Evolutionary conservation across 768 basidiomycete genomes (phyloP).

Genomic region (Sarcomyxa edulis): DNA sequence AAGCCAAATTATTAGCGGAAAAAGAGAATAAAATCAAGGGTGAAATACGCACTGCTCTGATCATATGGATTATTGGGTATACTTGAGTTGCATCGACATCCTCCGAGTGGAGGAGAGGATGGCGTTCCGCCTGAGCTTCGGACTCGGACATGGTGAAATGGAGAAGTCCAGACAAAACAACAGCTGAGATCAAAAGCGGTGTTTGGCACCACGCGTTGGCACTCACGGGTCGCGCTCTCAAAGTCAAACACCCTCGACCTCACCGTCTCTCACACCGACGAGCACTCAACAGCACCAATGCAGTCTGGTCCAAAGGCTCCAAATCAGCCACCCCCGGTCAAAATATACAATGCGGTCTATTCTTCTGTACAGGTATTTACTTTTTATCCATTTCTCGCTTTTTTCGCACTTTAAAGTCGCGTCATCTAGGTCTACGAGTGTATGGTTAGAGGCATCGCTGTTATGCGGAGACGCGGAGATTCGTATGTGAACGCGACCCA

Average conservation of each 20-base stretch:
- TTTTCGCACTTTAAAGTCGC: conserved; percentile 28
- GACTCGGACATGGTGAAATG: too few species aligned
- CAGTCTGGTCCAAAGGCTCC: conserved; percentile 39
- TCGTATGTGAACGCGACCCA: conserved; percentile 98
- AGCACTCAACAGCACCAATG: conserved; percentile 28
- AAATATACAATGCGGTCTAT: conserved; percentile 92
- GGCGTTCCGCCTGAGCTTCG: conserved; percentile 35
- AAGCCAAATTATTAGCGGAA: not conserved
- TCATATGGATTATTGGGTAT: conserved; percentile 79
- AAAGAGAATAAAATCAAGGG: conserved; percentile 3
- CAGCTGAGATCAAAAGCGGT: too few species aligned
- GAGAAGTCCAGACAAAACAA: too few species aligned
- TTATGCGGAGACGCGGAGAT: conserved; percentile 94
- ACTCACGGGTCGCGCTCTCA: conserved; percentile 15
- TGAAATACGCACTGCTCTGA: conserved; percentile 47
- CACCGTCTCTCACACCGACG: conserved; percentile 20
- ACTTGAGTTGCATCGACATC: conserved; percentile 57
- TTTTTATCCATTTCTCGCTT: conserved; percentile 4
- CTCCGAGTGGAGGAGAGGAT: conserved; percentile 41
- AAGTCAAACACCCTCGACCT: conserved; percentile 9
- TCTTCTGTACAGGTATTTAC: conserved; percentile 75
- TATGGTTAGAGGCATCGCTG: conserved; percentile 97
- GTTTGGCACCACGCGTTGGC: too few species aligned
- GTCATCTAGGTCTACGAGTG: conserved; percentile 86
- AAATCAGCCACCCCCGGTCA: conserved; percentile 54